Percentiles rank a stretch among this genome's conserved stretches.
Conservation (phyloP, 495 filamentous ascomycete species). For the Entonaema liquescens region DNA sequence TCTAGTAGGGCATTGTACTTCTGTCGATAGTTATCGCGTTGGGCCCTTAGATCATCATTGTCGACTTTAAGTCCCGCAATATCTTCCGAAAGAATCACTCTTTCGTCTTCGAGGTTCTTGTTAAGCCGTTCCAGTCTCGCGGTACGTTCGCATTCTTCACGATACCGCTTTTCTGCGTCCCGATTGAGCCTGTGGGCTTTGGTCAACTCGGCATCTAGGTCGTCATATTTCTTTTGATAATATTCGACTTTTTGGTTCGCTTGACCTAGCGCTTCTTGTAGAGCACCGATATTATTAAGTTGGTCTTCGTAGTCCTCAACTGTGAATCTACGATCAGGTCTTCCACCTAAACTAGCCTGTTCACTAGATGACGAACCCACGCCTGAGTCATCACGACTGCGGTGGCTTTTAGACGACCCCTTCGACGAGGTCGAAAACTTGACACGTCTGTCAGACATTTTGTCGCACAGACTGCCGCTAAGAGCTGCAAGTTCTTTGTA, state of each 20-base stretch:
- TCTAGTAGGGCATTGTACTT: slow-evolving; percentile 23
- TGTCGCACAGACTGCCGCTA: slow-evolving; percentile 9
- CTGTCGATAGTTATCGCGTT: slow-evolving; percentile 28
- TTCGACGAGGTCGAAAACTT: slow-evolving; percentile 36
- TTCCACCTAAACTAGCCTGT: slow-evolving; percentile 43
- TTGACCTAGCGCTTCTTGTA: slow-evolving; percentile 45
- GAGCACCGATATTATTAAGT: slow-evolving; percentile 42
- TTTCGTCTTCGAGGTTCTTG: slow-evolving; percentile 33
- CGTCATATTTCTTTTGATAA: slow-evolving; percentile 32
- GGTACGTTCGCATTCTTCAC: slow-evolving; percentile 32
- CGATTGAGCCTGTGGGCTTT: slow-evolving; percentile 31
- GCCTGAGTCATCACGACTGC: slow-evolving; percentile 43
- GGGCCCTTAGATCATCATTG: slow-evolving; percentile 14
- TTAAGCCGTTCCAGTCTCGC: slow-evolving; percentile 26
- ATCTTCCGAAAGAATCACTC: slow-evolving; percentile 9
- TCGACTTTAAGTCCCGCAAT: slow-evolving; percentile 18
- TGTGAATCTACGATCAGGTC: slow-evolving; percentile 47
- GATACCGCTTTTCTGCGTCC: slow-evolving; percentile 31
- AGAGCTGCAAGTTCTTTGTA: slow-evolving; percentile 7
- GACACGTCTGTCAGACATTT: slow-evolving; percentile 38
- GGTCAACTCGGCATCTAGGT: slow-evolving; percentile 37
- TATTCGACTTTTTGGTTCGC: slow-evolving; percentile 43
- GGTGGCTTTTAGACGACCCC: slow-evolving; percentile 23
- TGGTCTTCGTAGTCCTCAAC: slow-evolving; percentile 43
- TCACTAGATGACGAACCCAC: slow-evolving; percentile 48